Conservation (phyloP, 1,284 basidiomycete genomes). For the Malassezia sympodialis region DNA sequence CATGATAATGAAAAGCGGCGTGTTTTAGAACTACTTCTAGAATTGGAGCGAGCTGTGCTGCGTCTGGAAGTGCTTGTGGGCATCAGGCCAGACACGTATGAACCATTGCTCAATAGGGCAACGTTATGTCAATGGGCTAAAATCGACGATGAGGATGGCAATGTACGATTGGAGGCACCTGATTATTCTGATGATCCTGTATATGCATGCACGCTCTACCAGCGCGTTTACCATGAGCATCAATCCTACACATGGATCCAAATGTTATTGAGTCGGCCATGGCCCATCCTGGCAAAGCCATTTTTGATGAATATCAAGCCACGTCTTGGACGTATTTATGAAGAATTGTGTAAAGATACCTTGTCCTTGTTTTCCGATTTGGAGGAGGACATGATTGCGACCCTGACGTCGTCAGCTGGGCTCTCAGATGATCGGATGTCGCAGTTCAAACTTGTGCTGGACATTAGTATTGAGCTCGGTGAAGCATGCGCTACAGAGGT, state of each 20-base stretch:
- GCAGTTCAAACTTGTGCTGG: not conserved
- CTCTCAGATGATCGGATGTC: not conserved
- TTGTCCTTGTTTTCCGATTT: not conserved
- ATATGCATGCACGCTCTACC: not conserved
- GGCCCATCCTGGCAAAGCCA: not conserved
- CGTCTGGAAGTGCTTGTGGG: not conserved
- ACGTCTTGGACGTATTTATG: not conserved
- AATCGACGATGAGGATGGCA: not conserved
- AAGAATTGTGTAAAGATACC: not conserved
- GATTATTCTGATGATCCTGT: not conserved
- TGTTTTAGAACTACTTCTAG: not conserved
- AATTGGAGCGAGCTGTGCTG: conserved; percentile 1
- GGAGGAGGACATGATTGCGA: not conserved
- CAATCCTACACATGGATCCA: conserved; percentile 1
- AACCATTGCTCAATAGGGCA: not conserved
- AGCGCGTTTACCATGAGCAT: not conserved
- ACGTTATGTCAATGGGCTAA: not conserved
- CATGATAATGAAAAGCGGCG: not conserved
- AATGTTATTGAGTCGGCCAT: not conserved
- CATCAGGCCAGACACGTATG: not conserved
- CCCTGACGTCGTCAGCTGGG: not conserved
- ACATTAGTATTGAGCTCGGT: not conserved
- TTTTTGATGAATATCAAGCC: not conserved
- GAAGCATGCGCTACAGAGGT: not conserved
- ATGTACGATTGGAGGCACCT: not conserved